Base-by-base conservation (phyloP, 2,329 filamentous ascomycete species). In the Penicillium sp. region DNA sequence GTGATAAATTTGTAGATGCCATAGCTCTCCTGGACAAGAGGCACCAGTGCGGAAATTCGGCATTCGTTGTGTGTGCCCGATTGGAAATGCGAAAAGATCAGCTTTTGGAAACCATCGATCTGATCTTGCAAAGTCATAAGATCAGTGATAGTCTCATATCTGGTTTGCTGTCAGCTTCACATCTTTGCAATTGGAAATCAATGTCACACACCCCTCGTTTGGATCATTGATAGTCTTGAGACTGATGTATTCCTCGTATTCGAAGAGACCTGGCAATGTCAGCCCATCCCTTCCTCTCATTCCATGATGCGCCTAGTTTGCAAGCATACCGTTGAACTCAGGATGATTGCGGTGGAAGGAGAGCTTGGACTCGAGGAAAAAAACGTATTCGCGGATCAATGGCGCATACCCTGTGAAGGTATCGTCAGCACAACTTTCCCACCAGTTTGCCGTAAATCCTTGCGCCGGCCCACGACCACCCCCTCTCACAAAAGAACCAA, bases 1-100 rank as follows among this genome's bases (percentile, higher is more conserved):
- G 93, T 98, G 56, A 96, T 90, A 68, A 98, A 98, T 72, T 97
- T 97, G 78, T 98, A 98, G 59, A 98, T 97, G 41, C 93, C 93
- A 70, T 97, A 98, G 67, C 90, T 97, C 75, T 98, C 93, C 67
- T 95, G 89, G 3, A 98, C 93, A 38, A 98, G 75, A 2, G 90
- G 89, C 24, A 97, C 90, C 45, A 98, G 74, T 1, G 93, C 88
- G 11, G 91, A 94, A 62, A 98, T 98, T 53, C 91, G 82, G 69
- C 91, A 97, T 69, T 98, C 93, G 63, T 97, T 98, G 73, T 95
- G 95, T 41, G 86, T 84, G 26, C 90, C 87, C 56, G 84, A 83
- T 51, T 90, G 84, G 73, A 98, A 97, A 70, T 97, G 90, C 4
- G 93, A 93, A 72, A 97, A 98, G 63, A 97, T 93, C 56, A 98